Base-by-base conservation (phyloP, 2,329 filamentous ascomycete genomes). In the Fusarium duplospermum region DNA sequence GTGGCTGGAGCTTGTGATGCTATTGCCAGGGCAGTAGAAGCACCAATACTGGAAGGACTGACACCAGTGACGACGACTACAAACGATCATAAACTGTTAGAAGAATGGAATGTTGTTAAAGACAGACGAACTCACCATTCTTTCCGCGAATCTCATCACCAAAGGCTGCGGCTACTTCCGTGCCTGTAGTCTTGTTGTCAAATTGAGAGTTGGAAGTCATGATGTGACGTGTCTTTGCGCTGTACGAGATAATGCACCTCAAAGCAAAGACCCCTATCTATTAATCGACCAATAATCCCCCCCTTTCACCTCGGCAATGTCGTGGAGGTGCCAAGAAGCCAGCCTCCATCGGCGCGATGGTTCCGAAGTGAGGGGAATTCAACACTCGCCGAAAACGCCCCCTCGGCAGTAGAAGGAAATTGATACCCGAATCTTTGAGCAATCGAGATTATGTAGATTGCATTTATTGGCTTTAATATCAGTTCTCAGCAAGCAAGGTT, bases 151-250 rank as follows among this genome's bases (percentile, higher is more conserved):
- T 70, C 22, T 64, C 54, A 6, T 58, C 10, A 0, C 24, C 35
- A 36, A 70, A 58, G 8, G 64, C 42, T 8, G 24, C 38, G 13
- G 68, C 68, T n/a, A 40, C 68, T 24, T 64, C 64, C 2, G 60
- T 70, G 24, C 64, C 64, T 22, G 64, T 62, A 10, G 68, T 67
- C 16, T 31, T 61, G 33, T 57, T 38, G 56, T 67, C 38, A 35
- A 70, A 70, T 20, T 67, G 54, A 13, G 45, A 40, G 36, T 70
- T 58, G 27, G 64, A 70, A 14, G 61, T 52, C 68, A 70, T 70
- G 16, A 20, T 56, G 67, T 31, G 58, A 45, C 18, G 57, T 60
- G 57, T 60, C 36, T 54, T 29, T 45, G 38, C 38, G 57, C 22
- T 20, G 16, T 42, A 4, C 22, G 2, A 35, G 58, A 47, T 14